Percentiles rank a stretch among this genome's conserved stretches.
These are phyloP conservation scores for Desmodesmus armatus DNA, from an alignment of 139 green algal genomes.

Conservation along the genomic window DNA sequence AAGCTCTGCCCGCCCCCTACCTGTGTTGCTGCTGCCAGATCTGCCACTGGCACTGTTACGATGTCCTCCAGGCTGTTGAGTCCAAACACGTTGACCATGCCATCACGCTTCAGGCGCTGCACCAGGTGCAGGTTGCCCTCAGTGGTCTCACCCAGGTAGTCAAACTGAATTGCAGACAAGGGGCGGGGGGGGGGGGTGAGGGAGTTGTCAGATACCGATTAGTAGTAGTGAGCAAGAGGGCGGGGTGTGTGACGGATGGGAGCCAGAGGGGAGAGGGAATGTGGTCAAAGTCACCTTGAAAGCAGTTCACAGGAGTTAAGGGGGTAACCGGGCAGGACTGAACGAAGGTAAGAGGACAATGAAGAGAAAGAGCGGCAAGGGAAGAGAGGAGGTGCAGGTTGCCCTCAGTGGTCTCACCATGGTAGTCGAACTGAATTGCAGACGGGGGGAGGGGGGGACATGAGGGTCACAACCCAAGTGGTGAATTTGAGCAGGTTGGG, in stretches of 20 bases:
- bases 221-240: neutral
- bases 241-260: neutral
- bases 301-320: neutral
- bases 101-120: conserved; percentile 40
- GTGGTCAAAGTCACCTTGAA: neutral
- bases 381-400: conserved; percentile 88
- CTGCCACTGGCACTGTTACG: conserved; percentile 17
- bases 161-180: too few relatives aligned
- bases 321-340: too few relatives aligned
- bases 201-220: neutral
- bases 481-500: neutral
- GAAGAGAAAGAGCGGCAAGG: too few relatives aligned
- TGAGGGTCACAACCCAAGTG: neutral
- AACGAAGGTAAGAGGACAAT: too few relatives aligned
- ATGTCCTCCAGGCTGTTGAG: conserved; percentile 31
- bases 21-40: conserved; percentile 30
- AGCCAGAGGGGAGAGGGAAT: neutral
- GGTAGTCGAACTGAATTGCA: conserved; percentile 84
- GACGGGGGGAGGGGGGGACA: neutral
- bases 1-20: too few relatives aligned
- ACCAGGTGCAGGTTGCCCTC: conserved; percentile 81
- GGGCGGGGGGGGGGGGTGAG: neutral
- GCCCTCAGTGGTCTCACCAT: conserved; percentile 79
- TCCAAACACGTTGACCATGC: conserved; percentile 57
- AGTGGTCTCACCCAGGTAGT: conserved; percentile 81